Conservation (phyloP, 768 basidiomycete species). For the Lepiota venenata region DNA sequence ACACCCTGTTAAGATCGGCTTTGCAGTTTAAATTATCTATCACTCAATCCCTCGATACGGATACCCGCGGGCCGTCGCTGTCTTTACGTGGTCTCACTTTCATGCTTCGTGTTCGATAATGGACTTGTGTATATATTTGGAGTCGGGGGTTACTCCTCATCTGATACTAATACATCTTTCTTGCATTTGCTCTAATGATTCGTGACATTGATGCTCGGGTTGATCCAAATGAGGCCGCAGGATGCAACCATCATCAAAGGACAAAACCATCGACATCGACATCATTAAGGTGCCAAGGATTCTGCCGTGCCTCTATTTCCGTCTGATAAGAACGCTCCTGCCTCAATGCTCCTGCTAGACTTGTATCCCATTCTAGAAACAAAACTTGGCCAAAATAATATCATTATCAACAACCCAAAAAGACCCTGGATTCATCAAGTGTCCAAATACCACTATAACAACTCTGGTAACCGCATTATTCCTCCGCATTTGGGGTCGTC, state of each 20-base stretch:
- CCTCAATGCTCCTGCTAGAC: not conserved
- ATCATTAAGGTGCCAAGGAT: not conserved
- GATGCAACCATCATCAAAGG: not conserved
- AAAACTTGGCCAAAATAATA: not conserved
- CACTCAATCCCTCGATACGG: not conserved
- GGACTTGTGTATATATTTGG: not conserved
- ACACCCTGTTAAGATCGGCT: not conserved
- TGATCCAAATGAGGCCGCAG: not conserved
- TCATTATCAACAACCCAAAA: not conserved
- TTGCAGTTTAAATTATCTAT: slow-evolving; percentile 2
- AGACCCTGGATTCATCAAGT: not conserved
- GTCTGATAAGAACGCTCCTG: not conserved
- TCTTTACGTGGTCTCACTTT: not conserved
- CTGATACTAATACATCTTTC: not conserved
- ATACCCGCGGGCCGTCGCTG: not conserved
- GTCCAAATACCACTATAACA: not conserved
- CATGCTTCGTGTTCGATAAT: not conserved
- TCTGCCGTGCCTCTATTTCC: not conserved
- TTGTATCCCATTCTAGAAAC: not conserved
- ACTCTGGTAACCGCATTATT: not conserved
- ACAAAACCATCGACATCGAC: not conserved
- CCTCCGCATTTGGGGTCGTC: not conserved
- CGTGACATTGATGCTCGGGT: not conserved
- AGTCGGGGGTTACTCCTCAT: not conserved
- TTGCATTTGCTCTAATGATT: too few species aligned